A percentile compares a stretch with the other conserved stretches of the same genome.
Conservation (phyloP, 1,284 basidiomycete species). For the Moesziomyces globuligerus region DNA sequence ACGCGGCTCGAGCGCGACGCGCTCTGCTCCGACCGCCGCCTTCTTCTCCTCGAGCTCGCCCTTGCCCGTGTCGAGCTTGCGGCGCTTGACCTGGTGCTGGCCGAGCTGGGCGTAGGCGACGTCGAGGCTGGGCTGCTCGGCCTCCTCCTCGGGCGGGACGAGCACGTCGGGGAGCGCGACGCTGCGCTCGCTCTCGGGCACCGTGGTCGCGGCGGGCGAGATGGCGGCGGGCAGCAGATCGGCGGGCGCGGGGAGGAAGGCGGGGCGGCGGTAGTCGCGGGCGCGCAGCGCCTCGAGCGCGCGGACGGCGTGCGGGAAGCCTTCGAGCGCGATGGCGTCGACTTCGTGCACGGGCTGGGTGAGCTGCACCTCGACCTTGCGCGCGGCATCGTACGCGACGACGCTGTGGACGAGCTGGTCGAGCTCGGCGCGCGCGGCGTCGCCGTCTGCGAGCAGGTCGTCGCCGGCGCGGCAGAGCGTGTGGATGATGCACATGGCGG, state of each 20-base stretch:
- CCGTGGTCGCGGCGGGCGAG: conserved; percentile 29
- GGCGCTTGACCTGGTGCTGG: conserved; percentile 33
- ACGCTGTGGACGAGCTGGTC: conserved; percentile 58
- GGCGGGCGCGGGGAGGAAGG: conserved; percentile 52
- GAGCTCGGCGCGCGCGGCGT: conserved; percentile 37
- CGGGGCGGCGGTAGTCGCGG: conserved; percentile 42
- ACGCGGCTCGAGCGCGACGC: conserved; percentile 39
- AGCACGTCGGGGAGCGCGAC: conserved; percentile 55
- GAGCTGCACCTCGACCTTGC: conserved; percentile 53
- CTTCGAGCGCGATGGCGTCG: conserved; percentile 53
- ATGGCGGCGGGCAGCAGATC: conserved; percentile 63
- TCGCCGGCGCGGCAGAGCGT: conserved; percentile 71
- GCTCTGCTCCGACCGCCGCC: conserved; percentile 52
- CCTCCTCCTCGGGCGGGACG: conserved; percentile 60
- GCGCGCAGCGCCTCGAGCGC: conserved; percentile 49
- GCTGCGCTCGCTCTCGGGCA: conserved; percentile 29
- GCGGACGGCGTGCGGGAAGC: conserved; percentile 55
- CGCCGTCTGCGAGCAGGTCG: conserved; percentile 44
- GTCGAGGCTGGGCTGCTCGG: conserved; percentile 54
- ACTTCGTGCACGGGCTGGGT: conserved; percentile 45
- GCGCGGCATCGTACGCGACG: conserved; percentile 46
- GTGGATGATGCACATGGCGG: conserved; percentile 85
- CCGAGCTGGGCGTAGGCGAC: conserved; percentile 36
- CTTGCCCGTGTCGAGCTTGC: conserved; percentile 55
- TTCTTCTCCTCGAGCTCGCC: conserved; percentile 54